Evolutionary conservation across 768 basidiomycete species (phyloP), one percentile per base, ranked within the genome.

Genomic region (Leccinum longicurvipes): DNA sequence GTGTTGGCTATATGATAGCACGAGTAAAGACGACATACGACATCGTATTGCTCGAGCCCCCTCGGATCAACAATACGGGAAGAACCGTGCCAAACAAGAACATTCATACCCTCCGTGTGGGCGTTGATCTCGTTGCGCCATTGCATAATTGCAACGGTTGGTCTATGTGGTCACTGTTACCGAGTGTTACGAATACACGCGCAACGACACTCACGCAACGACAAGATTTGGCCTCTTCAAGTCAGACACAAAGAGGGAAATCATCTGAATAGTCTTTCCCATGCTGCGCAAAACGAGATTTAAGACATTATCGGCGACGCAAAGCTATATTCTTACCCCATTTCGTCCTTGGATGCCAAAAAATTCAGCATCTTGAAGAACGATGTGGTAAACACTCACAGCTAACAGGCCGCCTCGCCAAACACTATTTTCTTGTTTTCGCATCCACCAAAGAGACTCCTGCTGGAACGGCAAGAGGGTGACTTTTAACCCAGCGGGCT

Each of bases 181-280:
- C 21, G 46, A 41, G 45, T 11, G 24, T 39, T 21, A 51, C 4
- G 12, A 47, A 15, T 15, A 46, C 3, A 23, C 3, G 10, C 17
- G 1, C 41, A 47, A 55, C 28, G 42, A 44, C n/a, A 77, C 86
- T 59, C 69, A 91, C 89, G 97, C 97, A 27, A 99, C 81, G 29
- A 99, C 91, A 21, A 99, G 81, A 61, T 94, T 96, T 3, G 94
- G 93, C 67, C 83, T 88, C 57, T 78, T 73, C 47, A 79, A 68
- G 64, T 94, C 91, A 1, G 88, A 84, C 5, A 95, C 83, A 34
- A 99, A 78, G 36, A 98, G 78, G 1, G 94, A 82, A 49, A 99
- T 95, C 61, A 94, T 93, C 68, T 99, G 97, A 56, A 99, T 98
- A 0, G 96, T 99, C 73, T 94, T 93, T 14, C 89, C 90, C 91